These are phyloP conservation scores for Malassezia furfur DNA, from an alignment of 1,284 basidiomycete genomes.

Conservation along the genomic window DNA sequence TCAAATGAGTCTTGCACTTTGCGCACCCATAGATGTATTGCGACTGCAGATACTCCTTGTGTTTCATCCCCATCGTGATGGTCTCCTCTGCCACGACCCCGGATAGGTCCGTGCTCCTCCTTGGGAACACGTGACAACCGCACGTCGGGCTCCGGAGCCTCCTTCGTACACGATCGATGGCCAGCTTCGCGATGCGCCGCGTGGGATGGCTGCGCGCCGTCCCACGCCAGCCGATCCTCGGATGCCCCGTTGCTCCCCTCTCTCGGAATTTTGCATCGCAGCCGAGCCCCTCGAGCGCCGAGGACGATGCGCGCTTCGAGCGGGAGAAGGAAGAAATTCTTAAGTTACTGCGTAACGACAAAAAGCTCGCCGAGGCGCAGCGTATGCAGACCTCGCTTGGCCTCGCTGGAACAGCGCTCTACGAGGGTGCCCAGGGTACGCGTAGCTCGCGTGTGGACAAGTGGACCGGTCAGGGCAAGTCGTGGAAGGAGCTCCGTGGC, in stretches of 20 bases:
- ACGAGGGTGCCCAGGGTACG: background rate
- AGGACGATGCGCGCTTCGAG: background rate
- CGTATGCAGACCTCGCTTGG: constrained; percentile 2
- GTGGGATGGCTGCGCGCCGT: no score
- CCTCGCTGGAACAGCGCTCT: constrained; percentile 10
- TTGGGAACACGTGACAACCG: background rate
- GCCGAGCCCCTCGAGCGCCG: no score
- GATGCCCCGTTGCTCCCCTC: no score
- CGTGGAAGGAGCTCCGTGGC: constrained; percentile 70
- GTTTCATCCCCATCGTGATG: constrained; percentile 68
- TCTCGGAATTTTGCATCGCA: no score
- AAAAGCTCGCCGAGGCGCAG: background rate
- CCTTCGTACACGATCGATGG: no score
- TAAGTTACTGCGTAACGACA: constrained; percentile 1
- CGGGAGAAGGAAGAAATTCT: constrained; percentile 12
- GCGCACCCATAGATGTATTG: constrained; percentile 77
- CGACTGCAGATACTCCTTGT: constrained; percentile 75
- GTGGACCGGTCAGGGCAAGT: constrained; percentile 40
- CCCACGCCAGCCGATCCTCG: no score
- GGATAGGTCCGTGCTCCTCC: background rate
- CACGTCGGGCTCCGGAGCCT: no score
- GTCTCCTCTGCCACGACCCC: background rate
- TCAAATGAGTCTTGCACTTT: constrained; percentile 82
- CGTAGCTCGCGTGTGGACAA: constrained; percentile 18
- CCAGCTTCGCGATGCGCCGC: no score